These are phyloP conservation scores for Trifolium pratense DNA, from an alignment of 306 rosid species.

Conservation along the genomic window DNA sequence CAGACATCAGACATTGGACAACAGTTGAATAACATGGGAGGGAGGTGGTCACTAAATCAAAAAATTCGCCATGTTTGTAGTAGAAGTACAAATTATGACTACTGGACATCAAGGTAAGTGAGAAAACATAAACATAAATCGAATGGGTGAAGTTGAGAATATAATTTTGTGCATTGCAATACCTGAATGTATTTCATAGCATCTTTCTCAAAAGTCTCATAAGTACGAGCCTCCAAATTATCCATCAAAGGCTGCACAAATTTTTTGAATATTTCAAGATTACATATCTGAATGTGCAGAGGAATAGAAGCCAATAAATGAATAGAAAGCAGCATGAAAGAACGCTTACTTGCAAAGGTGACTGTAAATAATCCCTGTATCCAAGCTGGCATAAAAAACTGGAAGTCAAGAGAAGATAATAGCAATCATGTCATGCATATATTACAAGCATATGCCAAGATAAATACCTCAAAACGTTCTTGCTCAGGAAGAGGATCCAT, in stretches of 20 bases:
- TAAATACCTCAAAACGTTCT: slow-evolving; percentile 90
- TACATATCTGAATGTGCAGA: slow-evolving; percentile 7
- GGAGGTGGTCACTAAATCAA: neutral
- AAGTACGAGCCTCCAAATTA: slow-evolving; percentile 96
- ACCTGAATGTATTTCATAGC: slow-evolving; percentile 92
- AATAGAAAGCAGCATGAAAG: neutral
- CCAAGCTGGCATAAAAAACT: slow-evolving; percentile 71
- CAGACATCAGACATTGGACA: neutral
- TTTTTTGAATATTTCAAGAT: neutral
- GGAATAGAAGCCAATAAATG: slow-evolving; percentile 11
- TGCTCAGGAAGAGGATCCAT: slow-evolving; percentile 95
- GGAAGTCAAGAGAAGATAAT: slow-evolving; percentile 46
- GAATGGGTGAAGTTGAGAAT: slow-evolving; percentile 9
- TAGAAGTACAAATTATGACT: neutral
- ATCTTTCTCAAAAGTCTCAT: slow-evolving; percentile 95
- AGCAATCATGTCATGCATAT: neutral
- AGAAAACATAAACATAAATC: neutral
- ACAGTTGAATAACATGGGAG: neutral
- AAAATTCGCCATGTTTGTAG: slow-evolving; percentile 8
- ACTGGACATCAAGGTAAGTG: neutral
- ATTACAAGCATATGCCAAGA: slow-evolving; percentile 14
- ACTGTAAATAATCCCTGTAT: slow-evolving; percentile 94
- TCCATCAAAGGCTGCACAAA: slow-evolving; percentile 95
- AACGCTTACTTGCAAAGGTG: slow-evolving; percentile 91
- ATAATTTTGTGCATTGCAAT: slow-evolving; percentile 31